phyloP scores from a whole-genome alignment of 805 yeast genomes.

The Blastobotrys terrestris region DNA sequence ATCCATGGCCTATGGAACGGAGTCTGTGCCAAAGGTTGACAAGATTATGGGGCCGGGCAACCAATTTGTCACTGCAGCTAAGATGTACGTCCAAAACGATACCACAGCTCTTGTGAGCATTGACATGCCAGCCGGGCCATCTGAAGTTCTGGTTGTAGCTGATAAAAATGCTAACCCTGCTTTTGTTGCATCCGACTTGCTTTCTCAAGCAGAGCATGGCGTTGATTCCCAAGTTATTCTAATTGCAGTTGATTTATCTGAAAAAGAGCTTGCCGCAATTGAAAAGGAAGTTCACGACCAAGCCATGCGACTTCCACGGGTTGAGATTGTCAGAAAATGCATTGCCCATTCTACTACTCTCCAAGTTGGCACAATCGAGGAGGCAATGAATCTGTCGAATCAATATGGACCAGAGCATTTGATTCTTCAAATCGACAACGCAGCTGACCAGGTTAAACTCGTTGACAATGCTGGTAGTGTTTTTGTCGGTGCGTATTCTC shows the following conservation, averaged over 20 bases:
- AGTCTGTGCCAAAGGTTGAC: constrained; percentile 85
- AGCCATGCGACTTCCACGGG: constrained; percentile 81
- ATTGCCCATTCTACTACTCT: constrained; percentile 86
- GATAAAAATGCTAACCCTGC: constrained; percentile 86
- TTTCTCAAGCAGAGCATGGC: constrained; percentile 99
- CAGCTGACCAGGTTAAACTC: constrained; percentile 59
- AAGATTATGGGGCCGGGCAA: constrained; percentile 98
- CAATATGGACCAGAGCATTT: constrained; percentile 96
- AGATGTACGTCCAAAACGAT: constrained; percentile 95
- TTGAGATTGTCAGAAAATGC: constrained; percentile 86
- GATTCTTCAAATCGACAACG: constrained; percentile 82
- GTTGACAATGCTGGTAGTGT: constrained; percentile 95
- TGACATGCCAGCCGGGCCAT: constrained; percentile 99
- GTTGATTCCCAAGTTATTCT: constrained; percentile 95
- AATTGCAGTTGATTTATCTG: constrained; percentile 68
- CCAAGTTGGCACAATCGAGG: constrained; percentile 58
- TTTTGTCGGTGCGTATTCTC: constrained; percentile 92
- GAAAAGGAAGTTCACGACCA: constrained; percentile 82
- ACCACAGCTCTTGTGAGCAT: constrained; percentile 91
- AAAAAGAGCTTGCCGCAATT: constrained; percentile 54
- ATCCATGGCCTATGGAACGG: constrained; percentile 98
- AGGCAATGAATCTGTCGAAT: constrained; percentile 84
- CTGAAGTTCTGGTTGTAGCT: constrained; percentile 92
- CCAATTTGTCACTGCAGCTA: constrained; percentile 98
- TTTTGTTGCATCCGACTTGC: constrained; percentile 91